Percentiles rank a stretch among this genome's conserved stretches.
Evolutionary conservation across 2,329 filamentous ascomycete species (phyloP).

Genomic region (Claviceps digitariae): DNA sequence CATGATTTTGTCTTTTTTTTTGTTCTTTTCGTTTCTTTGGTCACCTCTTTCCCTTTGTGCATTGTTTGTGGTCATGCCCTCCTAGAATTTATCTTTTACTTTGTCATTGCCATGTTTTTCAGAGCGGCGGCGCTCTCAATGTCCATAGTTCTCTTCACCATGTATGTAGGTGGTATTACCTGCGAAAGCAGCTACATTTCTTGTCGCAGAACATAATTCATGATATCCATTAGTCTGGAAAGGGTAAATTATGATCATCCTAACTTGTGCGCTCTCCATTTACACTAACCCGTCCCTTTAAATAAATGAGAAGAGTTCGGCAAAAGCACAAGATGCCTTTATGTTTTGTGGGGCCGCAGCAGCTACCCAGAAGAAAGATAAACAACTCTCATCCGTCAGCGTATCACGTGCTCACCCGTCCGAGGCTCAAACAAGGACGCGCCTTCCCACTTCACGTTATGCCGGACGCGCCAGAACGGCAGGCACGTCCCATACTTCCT

Average conservation of each 20-base stretch:
- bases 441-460: background rate
- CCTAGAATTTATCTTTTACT: background rate
- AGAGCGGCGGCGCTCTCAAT: background rate
- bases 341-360: background rate
- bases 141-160: background rate
- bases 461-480: background rate
- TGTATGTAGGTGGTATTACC: constrained; percentile 2
- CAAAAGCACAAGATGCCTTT: no score
- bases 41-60: background rate
- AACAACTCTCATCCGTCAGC: background rate
- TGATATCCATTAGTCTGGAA: background rate
- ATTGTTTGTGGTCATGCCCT: background rate
- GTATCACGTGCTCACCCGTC: constrained; percentile 9
- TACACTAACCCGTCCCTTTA: background rate
- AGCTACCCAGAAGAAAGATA: background rate
- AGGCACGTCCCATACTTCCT: background rate
- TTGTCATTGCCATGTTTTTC: background rate
- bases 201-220: background rate
- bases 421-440: background rate
- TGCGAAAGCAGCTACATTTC: background rate
- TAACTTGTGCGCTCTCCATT: background rate
- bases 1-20: background rate
- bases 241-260: background rate
- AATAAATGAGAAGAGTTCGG: no score
- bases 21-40: background rate